Base-by-base conservation (phyloP, 106 monocot genomes). In the Allium fistulosum region DNA sequence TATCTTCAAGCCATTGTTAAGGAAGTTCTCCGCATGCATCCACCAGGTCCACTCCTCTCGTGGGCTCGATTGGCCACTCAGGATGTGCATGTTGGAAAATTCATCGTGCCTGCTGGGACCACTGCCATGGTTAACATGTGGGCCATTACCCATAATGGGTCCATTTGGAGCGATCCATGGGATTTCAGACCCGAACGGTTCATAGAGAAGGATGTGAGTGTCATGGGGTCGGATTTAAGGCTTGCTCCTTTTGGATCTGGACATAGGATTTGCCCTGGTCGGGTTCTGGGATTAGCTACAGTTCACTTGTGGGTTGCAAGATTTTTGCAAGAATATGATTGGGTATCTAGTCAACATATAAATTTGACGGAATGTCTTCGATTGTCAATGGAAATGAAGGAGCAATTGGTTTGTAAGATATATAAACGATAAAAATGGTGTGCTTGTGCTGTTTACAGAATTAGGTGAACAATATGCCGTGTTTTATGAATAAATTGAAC, bases 91-190 rank as follows among this genome's bases (percentile, higher is more conserved):
- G 73, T 90, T 0, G 90, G 74, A 12, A 83, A 85, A 73, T 47
- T 57, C 67, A 72, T 80, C 26, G 80, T 90, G 2, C 90, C 85
- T 0, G 85, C 85, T 0, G 90, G 90, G 55, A 90, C 90, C 2
- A 83, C 78, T 0, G 90, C 85, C 11, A 83, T 90, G 85, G 90
- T 90, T 18, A 90, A 90, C 77, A 90, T 90, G 90, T 90, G 90
- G 90, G 85, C 90, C 62, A 90, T 90, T 17, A 62, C 80, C 7
- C 89, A 90, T 49, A 78, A 75, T 66, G 50, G 51, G 50, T 53
- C 59, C 45, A 55, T 68, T 48, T 75, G 75, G 75, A 46, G 61
- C 16, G 69, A 69, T 8, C 75, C 75, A 2, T 61, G 68, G 37
- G 53, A 17, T 13, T 75, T 75, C 46, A 28, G 47, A 26, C 75